Base-by-base conservation (phyloP, 768 basidiomycete genomes). In the Amanita pseudoporphyria region DNA sequence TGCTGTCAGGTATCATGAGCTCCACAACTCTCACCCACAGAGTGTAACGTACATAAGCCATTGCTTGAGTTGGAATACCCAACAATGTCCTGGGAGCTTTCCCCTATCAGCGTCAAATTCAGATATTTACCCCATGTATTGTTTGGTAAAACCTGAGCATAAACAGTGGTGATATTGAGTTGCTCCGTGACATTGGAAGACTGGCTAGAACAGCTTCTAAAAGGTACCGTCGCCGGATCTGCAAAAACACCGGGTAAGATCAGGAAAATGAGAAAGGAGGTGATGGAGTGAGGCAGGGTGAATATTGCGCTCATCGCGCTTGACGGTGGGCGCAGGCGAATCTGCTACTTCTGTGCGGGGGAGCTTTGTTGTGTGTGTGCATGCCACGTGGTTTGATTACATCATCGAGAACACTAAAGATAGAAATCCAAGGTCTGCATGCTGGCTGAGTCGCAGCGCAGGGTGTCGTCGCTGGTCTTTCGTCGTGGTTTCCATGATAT, bases 41-140 rank as follows among this genome's bases (percentile, higher is more conserved):
- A 49, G 32, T 38, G 32, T 49, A 41, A 73, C 79, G 60, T 60
- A 87, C 88, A 79, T 46, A 91, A 72, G 61, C 77, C 83, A 32
- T 75, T 72, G 56, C 81, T 81, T 18, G 63, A 57, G 62, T 81
- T 77, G 43, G 79, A 72, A 21, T 73, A 72, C 3, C 82, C 85
- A 16, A 76, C 51, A 38, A 93, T 81, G 24, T 71, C 62, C 57
- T 76, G 67, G 5, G 80, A 74, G 22, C 77, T 79, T 24, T 64
- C 60, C 0, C 90, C 92, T 31, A 93, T 58, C 32, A 92, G 69
- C 1, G 83, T 85, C 57, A 93, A 70, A 60, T 87, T 85, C 53
- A 93, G 64, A 55, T 72, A 74, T 7, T 60, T 65, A 2, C 69
- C 72, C 32, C 67, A 60, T 16, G 65, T 61, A 9, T 68, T 65